phyloP scores from a whole-genome alignment of 805 yeast genomes.

The Jamesozyma spencerorum region DNA sequence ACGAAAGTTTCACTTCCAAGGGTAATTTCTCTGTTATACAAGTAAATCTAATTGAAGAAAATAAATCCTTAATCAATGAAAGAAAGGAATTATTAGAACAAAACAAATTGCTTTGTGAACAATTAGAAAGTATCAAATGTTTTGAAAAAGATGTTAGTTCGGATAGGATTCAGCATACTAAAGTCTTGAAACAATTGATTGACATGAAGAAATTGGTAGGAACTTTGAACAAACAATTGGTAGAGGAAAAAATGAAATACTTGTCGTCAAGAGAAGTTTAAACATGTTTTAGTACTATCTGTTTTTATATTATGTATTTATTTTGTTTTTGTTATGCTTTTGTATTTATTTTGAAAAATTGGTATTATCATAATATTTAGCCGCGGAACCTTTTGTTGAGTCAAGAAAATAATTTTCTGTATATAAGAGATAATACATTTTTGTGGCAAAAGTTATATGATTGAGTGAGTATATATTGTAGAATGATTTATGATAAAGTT shows the following conservation, averaged over 20 bases:
- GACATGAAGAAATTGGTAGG: background rate
- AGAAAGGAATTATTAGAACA: background rate
- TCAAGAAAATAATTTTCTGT: no score
- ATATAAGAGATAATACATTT: no score
- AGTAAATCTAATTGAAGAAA: background rate
- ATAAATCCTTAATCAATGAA: background rate
- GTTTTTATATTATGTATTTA: background rate
- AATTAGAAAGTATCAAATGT: background rate
- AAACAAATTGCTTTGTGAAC: background rate
- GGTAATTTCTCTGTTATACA: background rate
- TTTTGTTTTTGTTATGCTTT: background rate
- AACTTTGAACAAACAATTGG: background rate
- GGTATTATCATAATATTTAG: background rate
- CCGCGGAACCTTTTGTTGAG: background rate
- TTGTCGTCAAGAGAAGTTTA: background rate
- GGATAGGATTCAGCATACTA: background rate
- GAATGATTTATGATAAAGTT: no score
- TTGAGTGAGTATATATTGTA: background rate
- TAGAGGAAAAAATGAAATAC: background rate
- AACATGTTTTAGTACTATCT: background rate
- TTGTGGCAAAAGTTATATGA: background rate
- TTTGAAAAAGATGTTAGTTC: background rate
- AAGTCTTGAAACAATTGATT: slow-evolving; percentile 1
- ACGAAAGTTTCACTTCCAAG: background rate
- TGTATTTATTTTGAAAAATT: background rate